Conservation (phyloP, 768 basidiomycete genomes). For the Hypholoma sublateritium region DNA sequence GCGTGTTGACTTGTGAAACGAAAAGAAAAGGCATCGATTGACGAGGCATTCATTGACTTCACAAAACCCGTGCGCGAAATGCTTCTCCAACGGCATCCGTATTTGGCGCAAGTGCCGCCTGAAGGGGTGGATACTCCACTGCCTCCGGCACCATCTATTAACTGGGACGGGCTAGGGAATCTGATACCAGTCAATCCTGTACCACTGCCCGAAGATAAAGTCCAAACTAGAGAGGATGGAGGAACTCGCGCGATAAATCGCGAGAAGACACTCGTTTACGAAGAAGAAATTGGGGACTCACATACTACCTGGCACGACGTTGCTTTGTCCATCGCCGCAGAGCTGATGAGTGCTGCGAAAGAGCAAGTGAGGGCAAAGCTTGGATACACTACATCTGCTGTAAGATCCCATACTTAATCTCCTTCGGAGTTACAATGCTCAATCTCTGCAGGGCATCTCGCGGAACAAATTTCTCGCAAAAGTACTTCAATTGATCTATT, state of each 20-base stretch:
- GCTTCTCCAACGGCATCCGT: conserved; percentile 73
- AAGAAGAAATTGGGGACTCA: not conserved
- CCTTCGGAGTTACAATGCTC: not conserved
- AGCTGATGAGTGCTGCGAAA: conserved; percentile 77
- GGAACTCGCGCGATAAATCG: conserved; percentile 1
- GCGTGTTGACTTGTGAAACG: not conserved
- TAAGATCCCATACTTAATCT: conserved; percentile 33
- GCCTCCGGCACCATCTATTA: conserved; percentile 66
- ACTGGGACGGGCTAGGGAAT: conserved; percentile 61
- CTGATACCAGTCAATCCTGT: conserved; percentile 56
- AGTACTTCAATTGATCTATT: conserved; percentile 36
- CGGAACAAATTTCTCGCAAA: conserved; percentile 96
- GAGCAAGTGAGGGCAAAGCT: conserved; percentile 65
- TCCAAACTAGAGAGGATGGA: not conserved
- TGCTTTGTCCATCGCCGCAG: conserved; percentile 85
- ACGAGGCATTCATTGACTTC: conserved; percentile 95
- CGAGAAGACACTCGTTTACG: conserved; percentile 11
- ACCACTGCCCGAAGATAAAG: conserved; percentile 1
- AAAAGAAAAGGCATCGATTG: conserved; percentile 94
- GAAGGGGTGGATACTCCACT: conserved; percentile 76
- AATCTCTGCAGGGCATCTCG: conserved; percentile 69
- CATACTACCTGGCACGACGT: conserved; percentile 86
- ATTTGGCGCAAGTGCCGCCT: conserved; percentile 68
- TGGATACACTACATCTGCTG: conserved; percentile 94
- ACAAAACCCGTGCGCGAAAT: conserved; percentile 76